Percentiles rank a stretch among this genome's conserved stretches.
Evolutionary conservation across 1,139 yeast species (phyloP).

Genomic region (Geotrichum bryndzae): DNA sequence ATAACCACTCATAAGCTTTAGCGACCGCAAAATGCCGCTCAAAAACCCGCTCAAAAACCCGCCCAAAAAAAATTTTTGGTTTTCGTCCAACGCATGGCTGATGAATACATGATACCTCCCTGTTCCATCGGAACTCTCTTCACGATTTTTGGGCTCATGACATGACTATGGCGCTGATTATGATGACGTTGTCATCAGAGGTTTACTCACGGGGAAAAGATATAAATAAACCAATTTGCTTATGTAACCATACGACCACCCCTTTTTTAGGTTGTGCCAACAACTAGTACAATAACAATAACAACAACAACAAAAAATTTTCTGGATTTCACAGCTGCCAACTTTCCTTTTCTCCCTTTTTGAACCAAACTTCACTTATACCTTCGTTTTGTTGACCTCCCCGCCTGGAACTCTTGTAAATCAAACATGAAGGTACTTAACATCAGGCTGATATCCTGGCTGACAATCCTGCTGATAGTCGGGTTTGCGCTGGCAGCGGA

Average conservation of each 20-base stretch:
- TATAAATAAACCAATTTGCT: background rate
- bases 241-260: background rate
- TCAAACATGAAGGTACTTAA: background rate
- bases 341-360: background rate
- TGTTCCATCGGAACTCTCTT: too few relatives aligned
- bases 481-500: background rate
- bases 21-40: too few relatives aligned
- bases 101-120: too few relatives aligned
- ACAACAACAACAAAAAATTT: background rate
- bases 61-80: too few relatives aligned
- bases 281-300: too few relatives aligned
- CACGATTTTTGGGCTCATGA: too few relatives aligned
- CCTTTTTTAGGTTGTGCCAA: background rate
- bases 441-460: background rate
- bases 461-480: background rate
- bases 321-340: background rate
- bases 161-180: too few relatives aligned
- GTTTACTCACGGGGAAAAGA: too few relatives aligned
- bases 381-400: background rate
- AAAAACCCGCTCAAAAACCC: too few relatives aligned
- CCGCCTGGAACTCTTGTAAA: background rate
- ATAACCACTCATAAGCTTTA: too few relatives aligned
- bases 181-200: too few relatives aligned
- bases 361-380: background rate
- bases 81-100: too few relatives aligned